Conservation (phyloP, 106 monocot species). For the Narthecium ossifragum region DNA sequence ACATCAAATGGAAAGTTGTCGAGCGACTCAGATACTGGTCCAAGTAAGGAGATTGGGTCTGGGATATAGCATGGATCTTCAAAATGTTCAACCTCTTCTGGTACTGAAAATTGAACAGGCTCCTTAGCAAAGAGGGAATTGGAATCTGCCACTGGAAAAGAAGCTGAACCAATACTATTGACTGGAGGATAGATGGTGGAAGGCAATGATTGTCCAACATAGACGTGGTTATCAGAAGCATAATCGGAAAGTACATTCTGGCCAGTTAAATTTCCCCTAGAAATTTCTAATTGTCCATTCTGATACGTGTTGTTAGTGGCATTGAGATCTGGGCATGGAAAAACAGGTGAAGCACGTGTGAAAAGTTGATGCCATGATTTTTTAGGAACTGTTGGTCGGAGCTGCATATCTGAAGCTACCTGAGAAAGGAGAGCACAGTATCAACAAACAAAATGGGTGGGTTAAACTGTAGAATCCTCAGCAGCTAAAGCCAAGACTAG, state of each 20-base stretch:
- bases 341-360: slow-evolving; percentile 56
- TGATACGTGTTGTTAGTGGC: slow-evolving; percentile 4
- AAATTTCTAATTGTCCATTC: slow-evolving; percentile 23
- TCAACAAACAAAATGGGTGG: background rate
- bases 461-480: too few relatives aligned
- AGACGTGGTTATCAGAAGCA: slow-evolving; percentile 25
- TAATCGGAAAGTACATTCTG: slow-evolving; percentile 20
- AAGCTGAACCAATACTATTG: too few relatives aligned
- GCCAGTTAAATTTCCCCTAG: slow-evolving; percentile 14
- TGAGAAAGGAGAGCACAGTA: slow-evolving; percentile 2
- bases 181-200: slow-evolving; percentile 12
- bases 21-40: slow-evolving; percentile 66
- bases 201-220: slow-evolving; percentile 18
- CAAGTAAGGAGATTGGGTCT: slow-evolving; percentile 52
- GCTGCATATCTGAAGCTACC: slow-evolving; percentile 35
- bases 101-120: slow-evolving; percentile 13
- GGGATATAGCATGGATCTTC: slow-evolving; percentile 88
- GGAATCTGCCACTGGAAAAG: too few relatives aligned
- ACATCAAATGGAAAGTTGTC: slow-evolving; percentile 59
- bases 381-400: slow-evolving; percentile 25
- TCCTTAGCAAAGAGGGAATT: too few relatives aligned
- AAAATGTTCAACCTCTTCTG: slow-evolving; percentile 73
- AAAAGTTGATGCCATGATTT: slow-evolving; percentile 94
- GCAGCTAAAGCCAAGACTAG: too few relatives aligned
- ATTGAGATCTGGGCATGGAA: slow-evolving; percentile 38